These are phyloP conservation scores for Pulveroboletus sp. DNA, from an alignment of 768 basidiomycete genomes.

Conservation along the genomic window DNA sequence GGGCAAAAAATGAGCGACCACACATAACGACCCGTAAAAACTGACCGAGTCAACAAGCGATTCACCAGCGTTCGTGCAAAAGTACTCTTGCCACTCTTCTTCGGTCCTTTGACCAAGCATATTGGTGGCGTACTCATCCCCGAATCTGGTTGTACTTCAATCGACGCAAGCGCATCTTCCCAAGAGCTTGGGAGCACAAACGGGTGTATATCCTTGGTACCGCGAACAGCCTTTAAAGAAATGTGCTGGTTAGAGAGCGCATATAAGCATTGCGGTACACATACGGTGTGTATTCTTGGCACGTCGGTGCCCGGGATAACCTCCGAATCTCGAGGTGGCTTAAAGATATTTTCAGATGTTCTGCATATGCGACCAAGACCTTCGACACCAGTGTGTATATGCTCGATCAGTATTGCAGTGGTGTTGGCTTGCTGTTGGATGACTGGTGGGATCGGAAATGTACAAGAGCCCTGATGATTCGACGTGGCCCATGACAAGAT, in stretches of 20 bases:
- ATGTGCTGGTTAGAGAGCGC: constrained; percentile 13
- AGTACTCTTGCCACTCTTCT: constrained; percentile 88
- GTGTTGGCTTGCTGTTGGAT: constrained; percentile 15
- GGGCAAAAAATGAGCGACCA: not conserved
- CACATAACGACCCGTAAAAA: not conserved
- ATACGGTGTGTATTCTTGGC: constrained; percentile 48
- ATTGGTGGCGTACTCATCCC: constrained; percentile 33
- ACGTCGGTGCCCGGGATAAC: constrained; percentile 41
- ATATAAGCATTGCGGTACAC: constrained; percentile 11
- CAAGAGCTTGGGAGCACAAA: constrained; percentile 38
- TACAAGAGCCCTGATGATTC: constrained; percentile 9
- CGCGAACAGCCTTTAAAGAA: constrained; percentile 20
- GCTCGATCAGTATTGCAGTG: constrained; percentile 56
- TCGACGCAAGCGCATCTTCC: constrained; percentile 26
- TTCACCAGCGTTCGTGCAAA: constrained; percentile 77
- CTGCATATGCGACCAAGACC: constrained; percentile 62
- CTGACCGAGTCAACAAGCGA: constrained; percentile 55
- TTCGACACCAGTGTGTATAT: constrained; percentile 59
- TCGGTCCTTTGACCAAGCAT: constrained; percentile 79
- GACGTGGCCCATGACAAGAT: constrained; percentile 34
- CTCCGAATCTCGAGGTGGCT: constrained; percentile 37
- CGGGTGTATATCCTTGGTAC: constrained; percentile 31
- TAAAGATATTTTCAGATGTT: constrained; percentile 62
- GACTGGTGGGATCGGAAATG: constrained; percentile 10
- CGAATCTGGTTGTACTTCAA: not conserved